These are phyloP conservation scores for Globisporangium nunn DNA, from an alignment of 352 stramenopile species.

Conservation along the genomic window DNA sequence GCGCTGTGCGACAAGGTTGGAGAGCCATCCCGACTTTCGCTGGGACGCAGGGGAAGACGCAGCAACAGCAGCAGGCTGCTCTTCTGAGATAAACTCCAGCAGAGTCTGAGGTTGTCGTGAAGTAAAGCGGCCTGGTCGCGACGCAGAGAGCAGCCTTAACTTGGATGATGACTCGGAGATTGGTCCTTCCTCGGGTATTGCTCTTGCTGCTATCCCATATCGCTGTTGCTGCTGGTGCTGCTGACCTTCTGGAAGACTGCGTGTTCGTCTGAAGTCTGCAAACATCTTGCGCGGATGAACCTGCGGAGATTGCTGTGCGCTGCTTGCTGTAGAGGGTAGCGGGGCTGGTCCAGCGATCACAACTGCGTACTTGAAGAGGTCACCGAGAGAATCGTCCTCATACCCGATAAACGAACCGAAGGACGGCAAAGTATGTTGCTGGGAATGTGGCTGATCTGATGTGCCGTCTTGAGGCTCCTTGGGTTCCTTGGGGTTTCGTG, in stretches of 20 bases:
- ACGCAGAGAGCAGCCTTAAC: conserved; percentile 18
- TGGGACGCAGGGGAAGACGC: conserved; percentile 5
- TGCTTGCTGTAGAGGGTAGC: conserved; percentile 1
- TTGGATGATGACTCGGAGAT: conserved; percentile 15
- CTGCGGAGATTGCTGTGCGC: conserved; percentile 24
- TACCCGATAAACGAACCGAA: conserved; percentile 23
- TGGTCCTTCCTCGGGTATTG: conserved; percentile 11
- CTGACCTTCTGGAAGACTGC: conserved; percentile 31
- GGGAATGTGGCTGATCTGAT: not conserved
- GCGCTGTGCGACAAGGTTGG: conserved; percentile 26
- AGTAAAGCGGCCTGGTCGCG: conserved; percentile 17
- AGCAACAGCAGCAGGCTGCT: conserved; percentile 4
- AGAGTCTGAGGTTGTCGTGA: conserved; percentile 20
- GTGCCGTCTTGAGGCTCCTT: not conserved
- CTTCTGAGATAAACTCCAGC: conserved; percentile 25
- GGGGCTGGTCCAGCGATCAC: conserved; percentile 45
- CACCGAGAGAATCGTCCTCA: conserved; percentile 39
- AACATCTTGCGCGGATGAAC: conserved; percentile 18
- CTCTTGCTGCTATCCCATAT: conserved; percentile 2
- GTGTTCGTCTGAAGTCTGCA: conserved; percentile 33
- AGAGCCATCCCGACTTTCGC: conserved; percentile 23
- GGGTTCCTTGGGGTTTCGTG: no score
- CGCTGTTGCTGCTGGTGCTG: conserved; percentile 9
- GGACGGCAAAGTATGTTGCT: conserved; percentile 3
- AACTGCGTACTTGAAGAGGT: conserved; percentile 68